phyloP scores from a whole-genome alignment of 257 asterid species.

The Solanum ossicruentum region DNA sequence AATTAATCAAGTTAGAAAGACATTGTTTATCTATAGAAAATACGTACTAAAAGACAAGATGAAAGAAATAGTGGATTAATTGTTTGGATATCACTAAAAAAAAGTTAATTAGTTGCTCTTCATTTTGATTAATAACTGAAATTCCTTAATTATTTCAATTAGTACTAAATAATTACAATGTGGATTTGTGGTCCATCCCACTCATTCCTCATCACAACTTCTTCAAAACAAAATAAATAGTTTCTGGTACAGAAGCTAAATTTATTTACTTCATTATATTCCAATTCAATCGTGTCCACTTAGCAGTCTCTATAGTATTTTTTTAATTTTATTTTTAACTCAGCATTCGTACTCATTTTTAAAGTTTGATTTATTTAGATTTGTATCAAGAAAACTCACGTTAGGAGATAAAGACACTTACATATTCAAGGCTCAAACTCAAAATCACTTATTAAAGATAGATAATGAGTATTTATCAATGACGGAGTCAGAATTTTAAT shows the following conservation, averaged over 20 bases:
- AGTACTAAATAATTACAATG: not conserved
- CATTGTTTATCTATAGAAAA: not conserved
- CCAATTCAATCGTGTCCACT: not conserved
- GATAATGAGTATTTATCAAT: too few species aligned
- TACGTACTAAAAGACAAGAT: not conserved
- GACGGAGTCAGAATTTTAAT: not conserved
- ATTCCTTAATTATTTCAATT: not conserved
- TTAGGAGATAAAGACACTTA: not conserved
- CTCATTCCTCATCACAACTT: not conserved
- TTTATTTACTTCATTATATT: not conserved
- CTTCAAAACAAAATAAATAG: not conserved
- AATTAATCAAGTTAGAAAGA: not conserved
- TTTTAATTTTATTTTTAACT: not conserved
- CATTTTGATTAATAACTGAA: not conserved
- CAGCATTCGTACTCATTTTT: too few species aligned
- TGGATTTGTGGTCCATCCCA: conserved; percentile 26
- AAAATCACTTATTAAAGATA: not conserved
- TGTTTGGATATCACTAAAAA: not conserved
- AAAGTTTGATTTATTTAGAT: not conserved
- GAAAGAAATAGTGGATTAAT: not conserved
- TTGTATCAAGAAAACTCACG: not conserved
- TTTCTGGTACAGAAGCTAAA: not conserved
- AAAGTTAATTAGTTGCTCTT: not conserved
- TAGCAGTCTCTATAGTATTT: not conserved
- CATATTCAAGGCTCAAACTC: not conserved